Evolutionary conservation across 2,329 filamentous ascomycete species (phyloP).

Genomic region (Lecanicillium sp.): DNA sequence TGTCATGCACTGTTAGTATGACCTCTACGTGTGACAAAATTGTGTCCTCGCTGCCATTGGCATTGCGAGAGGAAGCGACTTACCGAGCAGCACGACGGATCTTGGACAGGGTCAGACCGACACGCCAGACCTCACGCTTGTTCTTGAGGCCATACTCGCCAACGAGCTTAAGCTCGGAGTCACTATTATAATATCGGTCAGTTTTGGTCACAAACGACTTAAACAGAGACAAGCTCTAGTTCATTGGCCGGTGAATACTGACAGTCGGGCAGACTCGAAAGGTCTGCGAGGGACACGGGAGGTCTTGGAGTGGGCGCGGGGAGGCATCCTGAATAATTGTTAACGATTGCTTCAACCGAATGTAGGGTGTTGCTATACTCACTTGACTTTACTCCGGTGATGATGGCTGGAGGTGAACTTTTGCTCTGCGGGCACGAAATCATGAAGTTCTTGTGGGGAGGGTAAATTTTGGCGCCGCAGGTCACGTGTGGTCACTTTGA

Average conservation of each 20-base stretch:
- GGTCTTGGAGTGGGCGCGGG: constrained; percentile 89
- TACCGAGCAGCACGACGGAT: constrained; percentile 99
- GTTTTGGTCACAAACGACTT: constrained; percentile 78
- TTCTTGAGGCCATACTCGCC: constrained; percentile 99
- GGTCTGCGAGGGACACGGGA: constrained; percentile 97
- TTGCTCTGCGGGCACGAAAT: constrained; percentile 15
- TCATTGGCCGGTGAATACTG: constrained; percentile 95
- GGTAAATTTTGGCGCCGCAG: constrained; percentile 19
- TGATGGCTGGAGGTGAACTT: constrained; percentile 22
- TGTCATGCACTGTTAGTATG: constrained; percentile 26
- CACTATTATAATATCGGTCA: constrained; percentile 64
- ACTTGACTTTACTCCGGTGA: constrained; percentile 31
- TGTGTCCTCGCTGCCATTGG: too few species aligned
- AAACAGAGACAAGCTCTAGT: constrained; percentile 93
- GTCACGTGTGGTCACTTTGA: constrained; percentile 19
- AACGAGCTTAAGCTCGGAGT: constrained; percentile 99
- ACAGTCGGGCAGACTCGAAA: constrained; percentile 99
- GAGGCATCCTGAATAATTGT: constrained; percentile 30
- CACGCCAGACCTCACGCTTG: constrained; percentile 99
- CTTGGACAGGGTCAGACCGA: constrained; percentile 99
- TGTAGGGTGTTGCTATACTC: constrained; percentile 17
- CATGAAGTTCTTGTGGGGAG: constrained; percentile 23
- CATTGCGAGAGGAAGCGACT: constrained; percentile 10
- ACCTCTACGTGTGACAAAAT: too few species aligned
- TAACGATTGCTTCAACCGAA: constrained; percentile 15